Evolutionary conservation across 1,284 basidiomycete species (phyloP).

Genomic region (Athelia sp.): DNA sequence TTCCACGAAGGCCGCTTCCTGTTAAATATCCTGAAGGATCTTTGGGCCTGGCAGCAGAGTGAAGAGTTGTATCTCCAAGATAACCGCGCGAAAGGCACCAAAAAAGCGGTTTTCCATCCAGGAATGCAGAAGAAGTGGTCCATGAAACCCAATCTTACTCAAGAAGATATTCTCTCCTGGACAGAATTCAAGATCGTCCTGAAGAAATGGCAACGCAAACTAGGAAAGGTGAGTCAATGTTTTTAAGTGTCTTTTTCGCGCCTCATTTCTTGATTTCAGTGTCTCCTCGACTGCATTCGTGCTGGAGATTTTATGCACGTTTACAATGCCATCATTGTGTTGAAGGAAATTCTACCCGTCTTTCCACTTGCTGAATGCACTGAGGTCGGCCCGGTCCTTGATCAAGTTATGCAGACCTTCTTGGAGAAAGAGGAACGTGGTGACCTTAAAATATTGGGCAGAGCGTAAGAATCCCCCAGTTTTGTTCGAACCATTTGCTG

Average conservation of each 20-base stretch:
- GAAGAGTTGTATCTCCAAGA: slow-evolving; percentile 64
- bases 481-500: not conserved
- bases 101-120: slow-evolving; percentile 58
- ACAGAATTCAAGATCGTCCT: slow-evolving; percentile 65
- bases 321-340: slow-evolving; percentile 86
- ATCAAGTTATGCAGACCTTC: slow-evolving; percentile 63
- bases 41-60: slow-evolving; percentile 72
- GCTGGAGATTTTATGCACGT: slow-evolving; percentile 91
- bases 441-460: slow-evolving; percentile 78
- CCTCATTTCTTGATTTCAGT: slow-evolving; percentile 30
- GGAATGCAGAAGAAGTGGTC: slow-evolving; percentile 57
- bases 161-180: slow-evolving; percentile 67
- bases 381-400: slow-evolving; percentile 53
- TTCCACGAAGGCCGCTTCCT: slow-evolving; percentile 71
- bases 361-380: slow-evolving; percentile 72
- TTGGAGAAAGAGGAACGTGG: slow-evolving; percentile 71
- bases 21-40: slow-evolving; percentile 70
- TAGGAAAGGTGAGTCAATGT: slow-evolving; percentile 54
- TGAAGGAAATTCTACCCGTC: slow-evolving; percentile 84
- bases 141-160: slow-evolving; percentile 35
- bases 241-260: slow-evolving; percentile 3
- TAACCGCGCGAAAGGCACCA: slow-evolving; percentile 60
- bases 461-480: slow-evolving; percentile 50
- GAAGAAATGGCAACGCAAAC: slow-evolving; percentile 79
- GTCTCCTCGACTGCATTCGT: slow-evolving; percentile 58